Conservation (phyloP, 2,329 filamentous ascomycete genomes). For the Geosmithia flava region DNA sequence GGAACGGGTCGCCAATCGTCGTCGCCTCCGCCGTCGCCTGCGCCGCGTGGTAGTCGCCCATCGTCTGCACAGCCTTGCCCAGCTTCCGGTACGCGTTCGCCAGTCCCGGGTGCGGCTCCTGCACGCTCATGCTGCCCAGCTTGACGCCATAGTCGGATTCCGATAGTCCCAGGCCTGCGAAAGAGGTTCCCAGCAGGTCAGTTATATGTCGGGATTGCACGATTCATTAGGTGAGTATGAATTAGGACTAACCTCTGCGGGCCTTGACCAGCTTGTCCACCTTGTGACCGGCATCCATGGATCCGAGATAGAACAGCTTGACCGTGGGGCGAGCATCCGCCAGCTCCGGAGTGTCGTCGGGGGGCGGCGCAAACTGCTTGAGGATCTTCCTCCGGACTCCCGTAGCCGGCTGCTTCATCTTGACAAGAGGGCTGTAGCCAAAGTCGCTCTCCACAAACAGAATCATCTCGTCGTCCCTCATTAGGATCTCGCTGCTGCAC, state of each 20-base stretch:
- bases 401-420: conserved; percentile 93
- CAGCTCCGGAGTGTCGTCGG: conserved; percentile 92
- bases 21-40: conserved; percentile 95
- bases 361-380: conserved; percentile 96
- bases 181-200: conserved; percentile 2
- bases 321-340: conserved; percentile 81
- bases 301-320: conserved; percentile 88
- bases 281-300: conserved; percentile 96
- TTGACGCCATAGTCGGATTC: conserved; percentile 93
- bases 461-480: conserved; percentile 92
- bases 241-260: conserved; percentile 55
- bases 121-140: conserved; percentile 71
- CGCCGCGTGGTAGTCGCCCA: conserved; percentile 89
- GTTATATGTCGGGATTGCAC: neutral
- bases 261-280: conserved; percentile 89
- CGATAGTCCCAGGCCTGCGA: conserved; percentile 72
- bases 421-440: conserved; percentile 89
- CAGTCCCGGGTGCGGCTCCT: conserved; percentile 82
- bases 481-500: conserved; percentile 82
- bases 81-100: conserved; percentile 89
- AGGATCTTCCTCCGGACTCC: conserved; percentile 89
- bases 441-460: conserved; percentile 99
- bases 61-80: conserved; percentile 83
- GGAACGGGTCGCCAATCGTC: conserved; percentile 83
- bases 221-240: too few species aligned